phyloP scores from a whole-genome alignment of 2,329 filamentous ascomycete species.

The Ophiosphaerella narmari region DNA sequence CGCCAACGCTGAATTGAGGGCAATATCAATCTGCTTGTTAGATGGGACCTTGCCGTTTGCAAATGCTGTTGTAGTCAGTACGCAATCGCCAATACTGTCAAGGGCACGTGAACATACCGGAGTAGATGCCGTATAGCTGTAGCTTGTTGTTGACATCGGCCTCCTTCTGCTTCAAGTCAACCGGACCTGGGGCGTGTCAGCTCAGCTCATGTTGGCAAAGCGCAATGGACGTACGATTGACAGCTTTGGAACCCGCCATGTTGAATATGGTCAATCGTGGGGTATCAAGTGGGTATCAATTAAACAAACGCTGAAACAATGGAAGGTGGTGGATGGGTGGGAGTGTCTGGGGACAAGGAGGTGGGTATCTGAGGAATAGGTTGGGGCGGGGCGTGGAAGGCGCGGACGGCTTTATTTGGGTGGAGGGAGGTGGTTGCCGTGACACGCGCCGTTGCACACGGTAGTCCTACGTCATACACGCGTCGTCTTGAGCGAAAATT shows the following conservation, averaged over 20 bases:
- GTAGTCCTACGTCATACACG: slow-evolving; percentile 7
- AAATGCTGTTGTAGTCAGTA: slow-evolving; percentile 63
- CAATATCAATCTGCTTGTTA: slow-evolving; percentile 94
- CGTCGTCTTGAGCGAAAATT: slow-evolving; percentile 4
- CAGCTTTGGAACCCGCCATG: slow-evolving; percentile 32
- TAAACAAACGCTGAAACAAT: slow-evolving; percentile 33
- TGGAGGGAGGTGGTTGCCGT: slow-evolving; percentile 18
- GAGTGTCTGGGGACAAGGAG: slow-evolving; percentile 2
- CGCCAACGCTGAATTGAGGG: slow-evolving; percentile 82
- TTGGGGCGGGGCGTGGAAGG: slow-evolving; percentile 6
- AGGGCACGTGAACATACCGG: slow-evolving; percentile 52
- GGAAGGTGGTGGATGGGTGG: slow-evolving; percentile 3
- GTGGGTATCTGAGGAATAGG: slow-evolving; percentile 9
- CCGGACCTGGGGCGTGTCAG: slow-evolving; percentile 64
- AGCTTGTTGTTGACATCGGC: slow-evolving; percentile 88
- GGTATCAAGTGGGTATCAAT: slow-evolving; percentile 38
- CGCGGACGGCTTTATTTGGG: slow-evolving; percentile 21
- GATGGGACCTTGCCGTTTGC: slow-evolving; percentile 88
- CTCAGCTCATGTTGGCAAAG: slow-evolving; percentile 7
- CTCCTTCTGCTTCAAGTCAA: slow-evolving; percentile 76
- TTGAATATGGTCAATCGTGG: slow-evolving; percentile 8
- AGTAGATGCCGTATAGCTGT: slow-evolving; percentile 88
- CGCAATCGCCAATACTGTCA: no score
- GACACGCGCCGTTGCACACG: slow-evolving; percentile 4
- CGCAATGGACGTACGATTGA: slow-evolving; percentile 28